phyloP scores from a whole-genome alignment of 1,284 basidiomycete genomes.

The Porogramme epimiltina region DNA sequence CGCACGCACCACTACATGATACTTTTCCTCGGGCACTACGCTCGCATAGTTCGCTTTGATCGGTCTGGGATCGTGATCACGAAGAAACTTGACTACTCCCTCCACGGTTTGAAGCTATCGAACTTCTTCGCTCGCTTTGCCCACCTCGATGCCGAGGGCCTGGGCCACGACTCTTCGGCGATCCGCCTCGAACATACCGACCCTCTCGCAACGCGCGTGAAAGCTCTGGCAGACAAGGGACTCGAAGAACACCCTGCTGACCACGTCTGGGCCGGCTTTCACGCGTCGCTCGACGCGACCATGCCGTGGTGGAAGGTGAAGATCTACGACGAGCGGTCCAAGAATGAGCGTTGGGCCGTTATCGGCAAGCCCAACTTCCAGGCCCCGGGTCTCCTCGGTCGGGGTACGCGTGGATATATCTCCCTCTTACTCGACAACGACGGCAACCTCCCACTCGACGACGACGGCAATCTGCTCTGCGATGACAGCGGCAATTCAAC shows the following conservation, averaged over 20 bases:
- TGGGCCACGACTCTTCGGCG: conserved; percentile 15
- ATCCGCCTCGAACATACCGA: not conserved
- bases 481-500: no score
- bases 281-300: not conserved
- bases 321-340: not conserved
- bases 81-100: conserved; percentile 13
- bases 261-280: conserved; percentile 1
- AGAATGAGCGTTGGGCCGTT: not conserved
- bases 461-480: not conserved
- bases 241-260: not conserved
- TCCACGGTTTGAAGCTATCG: conserved; percentile 3
- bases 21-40: conserved; percentile 10
- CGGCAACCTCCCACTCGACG: not conserved
- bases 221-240: not conserved
- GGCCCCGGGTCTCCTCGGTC: not conserved
- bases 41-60: conserved; percentile 22
- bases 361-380: conserved; percentile 13
- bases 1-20: conserved; percentile 13
- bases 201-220: not conserved
- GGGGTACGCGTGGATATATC: conserved; percentile 10
- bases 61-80: conserved; percentile 16
- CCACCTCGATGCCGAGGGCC: conserved; percentile 1
- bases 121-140: conserved; percentile 19
- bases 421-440: conserved; percentile 4
- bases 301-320: conserved; percentile 11